Percentiles rank a stretch among this genome's conserved stretches.
Conservation (phyloP, 768 basidiomycete genomes). For the Lanmaoa pseudosensibilis region DNA sequence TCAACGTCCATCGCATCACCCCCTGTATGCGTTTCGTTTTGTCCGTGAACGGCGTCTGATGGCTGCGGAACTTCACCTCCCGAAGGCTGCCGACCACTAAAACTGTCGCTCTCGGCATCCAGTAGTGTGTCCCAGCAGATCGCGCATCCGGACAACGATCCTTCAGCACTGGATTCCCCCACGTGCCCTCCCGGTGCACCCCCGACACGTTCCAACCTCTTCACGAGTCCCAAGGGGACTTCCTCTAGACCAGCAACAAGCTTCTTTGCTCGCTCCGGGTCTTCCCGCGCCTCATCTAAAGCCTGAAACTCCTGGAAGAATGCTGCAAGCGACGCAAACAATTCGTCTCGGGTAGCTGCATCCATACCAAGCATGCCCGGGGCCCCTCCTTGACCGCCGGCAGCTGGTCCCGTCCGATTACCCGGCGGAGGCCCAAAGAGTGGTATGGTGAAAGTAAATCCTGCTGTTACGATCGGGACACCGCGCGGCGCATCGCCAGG, state of each 20-base stretch:
- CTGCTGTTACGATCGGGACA: conserved; percentile 27
- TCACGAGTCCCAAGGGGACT: conserved; percentile 65
- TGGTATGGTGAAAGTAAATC: conserved; percentile 39
- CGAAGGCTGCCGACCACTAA: conserved; percentile 11
- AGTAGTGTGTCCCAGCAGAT: conserved; percentile 76
- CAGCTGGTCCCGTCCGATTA: conserved; percentile 5
- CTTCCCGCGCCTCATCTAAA: conserved; percentile 47
- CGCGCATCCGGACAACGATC: conserved; percentile 51
- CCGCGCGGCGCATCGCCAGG: conserved; percentile 23
- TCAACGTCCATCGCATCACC: conserved; percentile 24
- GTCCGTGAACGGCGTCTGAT: conserved; percentile 1
- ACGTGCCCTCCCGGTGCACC: conserved; percentile 36
- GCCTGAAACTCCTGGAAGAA: conserved; percentile 31
- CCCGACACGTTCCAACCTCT: conserved; percentile 55
- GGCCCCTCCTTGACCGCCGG: conserved; percentile 1
- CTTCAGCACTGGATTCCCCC: conserved; percentile 36
- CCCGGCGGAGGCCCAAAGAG: conserved; percentile 25
- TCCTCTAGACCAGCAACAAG: conserved; percentile 64
- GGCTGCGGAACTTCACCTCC: conserved; percentile 7
- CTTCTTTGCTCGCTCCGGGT: conserved; percentile 64
- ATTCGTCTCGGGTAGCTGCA: conserved; percentile 20
- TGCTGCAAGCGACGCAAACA: conserved; percentile 27
- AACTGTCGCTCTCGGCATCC: conserved; percentile 42
- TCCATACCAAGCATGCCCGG: conserved; percentile 20
- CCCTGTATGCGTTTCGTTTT: conserved; percentile 3